These are phyloP conservation scores for Boletus insuetus DNA, from an alignment of 768 basidiomycete species.

Conservation along the genomic window DNA sequence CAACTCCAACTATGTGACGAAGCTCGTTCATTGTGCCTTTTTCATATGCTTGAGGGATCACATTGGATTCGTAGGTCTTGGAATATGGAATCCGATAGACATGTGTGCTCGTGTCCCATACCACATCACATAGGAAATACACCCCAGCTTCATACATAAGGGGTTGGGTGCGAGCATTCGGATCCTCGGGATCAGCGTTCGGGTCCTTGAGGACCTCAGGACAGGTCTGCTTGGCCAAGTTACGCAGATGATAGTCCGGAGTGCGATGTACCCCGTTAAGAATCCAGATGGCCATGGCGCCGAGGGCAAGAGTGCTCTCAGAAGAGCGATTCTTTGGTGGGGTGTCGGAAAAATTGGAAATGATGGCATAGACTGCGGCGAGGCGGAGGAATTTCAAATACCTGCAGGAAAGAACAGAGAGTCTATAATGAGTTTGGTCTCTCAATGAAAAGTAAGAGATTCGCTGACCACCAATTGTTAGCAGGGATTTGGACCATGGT, in stretches of 20 bases:
- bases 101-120: background rate
- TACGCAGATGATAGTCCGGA: background rate
- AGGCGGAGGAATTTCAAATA: conserved; percentile 3
- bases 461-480: background rate
- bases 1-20: no score
- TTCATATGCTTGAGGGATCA: background rate
- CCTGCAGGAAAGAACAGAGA: background rate
- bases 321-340: background rate
- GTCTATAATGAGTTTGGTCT: no score
- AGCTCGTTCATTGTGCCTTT: background rate
- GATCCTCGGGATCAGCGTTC: background rate
- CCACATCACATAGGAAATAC: conserved; percentile 2
- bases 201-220: background rate
- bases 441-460: no score
- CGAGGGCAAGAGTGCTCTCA: background rate
- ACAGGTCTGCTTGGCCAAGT: background rate
- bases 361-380: background rate
- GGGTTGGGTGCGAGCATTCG: background rate
- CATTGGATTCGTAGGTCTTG: background rate
- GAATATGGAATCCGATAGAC: background rate
- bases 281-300: conserved; percentile 5
- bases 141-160: conserved; percentile 7
- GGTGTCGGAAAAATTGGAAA: background rate
- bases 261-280: background rate
- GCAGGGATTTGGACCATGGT: background rate